phyloP scores from a whole-genome alignment of 2,329 filamentous ascomycete species.

The Alternaria infectoria region DNA sequence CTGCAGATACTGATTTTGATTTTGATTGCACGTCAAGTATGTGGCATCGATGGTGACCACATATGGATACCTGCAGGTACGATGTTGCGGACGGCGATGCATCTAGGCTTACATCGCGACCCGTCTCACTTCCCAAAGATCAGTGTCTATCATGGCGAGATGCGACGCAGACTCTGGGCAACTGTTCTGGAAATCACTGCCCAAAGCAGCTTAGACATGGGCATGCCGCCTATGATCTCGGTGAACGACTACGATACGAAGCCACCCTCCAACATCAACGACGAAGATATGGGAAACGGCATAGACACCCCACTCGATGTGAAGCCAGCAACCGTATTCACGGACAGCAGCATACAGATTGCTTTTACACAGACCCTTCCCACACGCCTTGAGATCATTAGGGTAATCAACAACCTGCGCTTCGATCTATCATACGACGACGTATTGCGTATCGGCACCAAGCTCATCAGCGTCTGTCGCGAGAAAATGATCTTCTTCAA shows the following conservation, averaged over 20 bases:
- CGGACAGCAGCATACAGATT: slow-evolving; percentile 47
- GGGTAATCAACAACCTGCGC: slow-evolving; percentile 41
- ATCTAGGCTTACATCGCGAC: slow-evolving; percentile 52
- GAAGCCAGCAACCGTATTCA: slow-evolving; percentile 36
- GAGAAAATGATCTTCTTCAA: slow-evolving; percentile 22
- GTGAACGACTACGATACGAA: slow-evolving; percentile 47
- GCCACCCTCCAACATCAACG: slow-evolving; percentile 49
- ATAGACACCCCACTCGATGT: slow-evolving; percentile 23
- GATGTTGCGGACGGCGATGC: slow-evolving; percentile 49
- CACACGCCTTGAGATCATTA: slow-evolving; percentile 44
- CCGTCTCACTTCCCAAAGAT: slow-evolving; percentile 46
- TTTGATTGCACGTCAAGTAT: slow-evolving; percentile 46
- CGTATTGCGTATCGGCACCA: slow-evolving; percentile 31
- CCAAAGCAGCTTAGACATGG: slow-evolving; percentile 47
- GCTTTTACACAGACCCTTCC: slow-evolving; percentile 46
- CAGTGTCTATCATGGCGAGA: slow-evolving; percentile 46
- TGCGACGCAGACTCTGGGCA: slow-evolving; percentile 42
- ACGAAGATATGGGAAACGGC: slow-evolving; percentile 46
- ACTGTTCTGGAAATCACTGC: slow-evolving; percentile 46
- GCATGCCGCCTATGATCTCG: slow-evolving; percentile 47
- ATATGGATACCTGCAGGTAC: slow-evolving; percentile 49
- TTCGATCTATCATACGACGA: slow-evolving; percentile 40
- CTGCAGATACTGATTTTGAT: slow-evolving; percentile 56
- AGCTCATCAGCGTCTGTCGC: slow-evolving; percentile 35
- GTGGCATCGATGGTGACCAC: slow-evolving; percentile 44